phyloP scores from a whole-genome alignment of 192 early-diverging fungal species.

The Coemansia sp. region DNA sequence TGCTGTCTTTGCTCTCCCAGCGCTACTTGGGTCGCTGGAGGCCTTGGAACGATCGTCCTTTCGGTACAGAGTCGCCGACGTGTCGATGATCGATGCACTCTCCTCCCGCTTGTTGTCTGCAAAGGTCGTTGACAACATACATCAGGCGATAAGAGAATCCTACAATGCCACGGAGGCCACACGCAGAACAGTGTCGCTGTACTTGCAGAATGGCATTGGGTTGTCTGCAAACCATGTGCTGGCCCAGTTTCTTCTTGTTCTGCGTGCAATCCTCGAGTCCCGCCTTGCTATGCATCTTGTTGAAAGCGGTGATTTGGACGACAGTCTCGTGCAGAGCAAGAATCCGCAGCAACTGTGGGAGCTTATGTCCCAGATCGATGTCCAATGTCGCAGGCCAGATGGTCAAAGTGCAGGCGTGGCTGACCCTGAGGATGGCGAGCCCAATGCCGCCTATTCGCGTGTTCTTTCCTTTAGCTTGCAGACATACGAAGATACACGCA shows the following conservation, averaged over 20 bases:
- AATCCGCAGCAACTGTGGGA: conserved; percentile 44
- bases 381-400: conserved; percentile 1
- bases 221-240: conserved; percentile 32
- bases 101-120: conserved; percentile 19
- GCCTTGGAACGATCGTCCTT: conserved; percentile 36
- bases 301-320: conserved; percentile 15
- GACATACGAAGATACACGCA: conserved; percentile 21
- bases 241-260: conserved; percentile 32
- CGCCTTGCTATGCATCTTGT: conserved; percentile 34
- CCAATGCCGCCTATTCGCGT: conserved; percentile 22
- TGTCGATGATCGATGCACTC: conserved; percentile 25
- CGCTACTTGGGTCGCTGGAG: conserved; percentile 33
- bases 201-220: conserved; percentile 22
- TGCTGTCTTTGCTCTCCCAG: conserved; percentile 28
- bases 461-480: conserved; percentile 35
- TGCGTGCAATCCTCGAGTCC: conserved; percentile 50
- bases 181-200: conserved; percentile 28
- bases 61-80: conserved; percentile 27
- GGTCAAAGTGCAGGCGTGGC: background rate
- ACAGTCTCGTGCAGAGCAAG: conserved; percentile 12
- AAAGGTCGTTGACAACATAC: conserved; percentile 13
- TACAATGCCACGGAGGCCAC: conserved; percentile 6
- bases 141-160: conserved; percentile 18
- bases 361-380: conserved; percentile 23
- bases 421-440: background rate